Evolutionary conservation across 1,284 basidiomycete species (phyloP), one percentile per base, ranked within the genome.

Genomic region (Takashimella tepidaria): DNA sequence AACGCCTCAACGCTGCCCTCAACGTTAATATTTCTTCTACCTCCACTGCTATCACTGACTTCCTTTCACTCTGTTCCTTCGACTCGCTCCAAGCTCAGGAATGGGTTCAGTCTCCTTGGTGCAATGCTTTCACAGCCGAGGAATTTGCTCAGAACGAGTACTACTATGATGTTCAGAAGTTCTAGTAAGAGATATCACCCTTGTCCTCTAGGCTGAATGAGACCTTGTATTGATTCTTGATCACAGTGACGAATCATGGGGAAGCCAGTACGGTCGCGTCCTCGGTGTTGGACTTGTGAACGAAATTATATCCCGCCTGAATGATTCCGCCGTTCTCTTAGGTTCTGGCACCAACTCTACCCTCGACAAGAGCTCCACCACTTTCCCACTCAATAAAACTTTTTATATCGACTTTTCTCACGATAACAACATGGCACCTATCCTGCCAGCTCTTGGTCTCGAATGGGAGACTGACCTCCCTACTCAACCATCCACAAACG

Each of bases 231-330:
- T n/a, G n/a, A n/a, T 8, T 20, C 19, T 22, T 41, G 19, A 52
- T 12, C 11, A 11, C 20, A 46, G 31, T 31, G 20, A 40, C 4
- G 23, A 53, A 22, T 37, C 48, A 20, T 51, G 26, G 23, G 53
- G 53, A 3, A 43, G 27, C 26, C 40, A 27, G 0, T 54, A 31
- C 12, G 48, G 53, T 4, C 23, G 24, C 8, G 41, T 40, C 27
- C 40, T 27, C 12, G 56, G 53, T 20, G 50, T 43, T 2, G 50
- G 50, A 10, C 47, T 41, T 24, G 51, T 51, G 5, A 53, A 55
- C 26, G 55, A 56, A 53, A 47, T 62, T 22, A 45, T 62, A 43
- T 55, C 60, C 19, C 60, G 60, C 4, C 50, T 62, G 11, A 51
- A 45, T 22, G 31, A 44, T 3, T 31, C 56, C 1, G 45, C 55